Evolutionary conservation across 345 rosid genomes (phyloP).

Genomic region (Gossypioides kirkii): DNA sequence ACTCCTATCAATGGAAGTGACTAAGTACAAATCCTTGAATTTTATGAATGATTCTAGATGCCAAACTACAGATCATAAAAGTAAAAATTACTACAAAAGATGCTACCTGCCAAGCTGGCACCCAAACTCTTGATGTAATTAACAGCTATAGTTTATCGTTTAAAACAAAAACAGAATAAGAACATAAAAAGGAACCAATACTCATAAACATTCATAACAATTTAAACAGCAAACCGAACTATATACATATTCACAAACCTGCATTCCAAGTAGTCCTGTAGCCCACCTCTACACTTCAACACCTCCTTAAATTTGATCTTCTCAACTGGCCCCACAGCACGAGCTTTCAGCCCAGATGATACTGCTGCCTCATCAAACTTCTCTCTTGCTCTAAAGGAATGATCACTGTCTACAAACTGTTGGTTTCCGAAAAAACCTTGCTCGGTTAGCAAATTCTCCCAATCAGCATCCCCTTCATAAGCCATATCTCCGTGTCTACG

Average conservation of each 20-base stretch:
- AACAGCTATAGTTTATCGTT: background rate
- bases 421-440: conserved; percentile 68
- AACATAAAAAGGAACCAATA: background rate
- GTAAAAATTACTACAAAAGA: background rate
- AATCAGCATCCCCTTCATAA: conserved; percentile 86
- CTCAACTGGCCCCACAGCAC: conserved; percentile 77
- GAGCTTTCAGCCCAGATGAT: conserved; percentile 81
- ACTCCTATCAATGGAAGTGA: background rate
- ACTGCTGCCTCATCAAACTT: conserved; percentile 79
- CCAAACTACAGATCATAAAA: background rate
- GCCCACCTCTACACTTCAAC: conserved; percentile 85
- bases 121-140: background rate
- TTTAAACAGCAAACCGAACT: background rate
- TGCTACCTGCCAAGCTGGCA: background rate
- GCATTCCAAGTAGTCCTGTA: conserved; percentile 92
- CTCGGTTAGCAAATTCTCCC: conserved; percentile 63
- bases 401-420: conserved; percentile 42
- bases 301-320: conserved; percentile 90
- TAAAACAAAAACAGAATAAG: background rate
- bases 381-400: conserved; percentile 52
- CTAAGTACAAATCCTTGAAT: background rate
- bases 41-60: background rate
- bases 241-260: conserved; percentile 43
- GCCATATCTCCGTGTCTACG: conserved; percentile 85
- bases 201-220: background rate